Percentiles rank a stretch among this genome's conserved stretches.
Evolutionary conservation across 768 basidiomycete genomes (phyloP).

Genomic region (Trichaptum fuscoviolaceum): DNA sequence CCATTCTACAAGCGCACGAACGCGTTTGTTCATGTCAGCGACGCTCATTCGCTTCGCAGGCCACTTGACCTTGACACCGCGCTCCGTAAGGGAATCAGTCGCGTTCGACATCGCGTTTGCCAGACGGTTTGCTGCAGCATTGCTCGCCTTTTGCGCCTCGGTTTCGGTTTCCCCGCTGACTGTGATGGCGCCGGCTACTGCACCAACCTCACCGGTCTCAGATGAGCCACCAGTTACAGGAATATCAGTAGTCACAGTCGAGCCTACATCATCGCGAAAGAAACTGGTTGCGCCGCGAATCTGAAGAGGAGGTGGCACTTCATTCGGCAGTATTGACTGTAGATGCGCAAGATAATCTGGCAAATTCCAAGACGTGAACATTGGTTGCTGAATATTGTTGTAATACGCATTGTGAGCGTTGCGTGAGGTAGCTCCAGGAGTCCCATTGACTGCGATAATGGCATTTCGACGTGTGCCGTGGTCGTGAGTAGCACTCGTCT

Average conservation of each 20-base stretch:
- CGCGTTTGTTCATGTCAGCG: slow-evolving; percentile 96
- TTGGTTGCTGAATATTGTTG: slow-evolving; percentile 73
- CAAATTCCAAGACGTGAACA: slow-evolving; percentile 83
- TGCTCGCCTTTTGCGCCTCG: slow-evolving; percentile 6
- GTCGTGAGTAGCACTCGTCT: slow-evolving; percentile 34
- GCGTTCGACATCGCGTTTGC: slow-evolving; percentile 7
- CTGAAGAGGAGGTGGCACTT: slow-evolving; percentile 67
- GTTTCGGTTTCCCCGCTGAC: not conserved
- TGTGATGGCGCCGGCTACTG: not conserved
- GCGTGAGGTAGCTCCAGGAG: slow-evolving; percentile 29
- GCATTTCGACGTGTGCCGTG: slow-evolving; percentile 47
- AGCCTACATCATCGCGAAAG: slow-evolving; percentile 9
- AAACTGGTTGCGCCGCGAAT: slow-evolving; percentile 39
- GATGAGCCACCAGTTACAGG: slow-evolving; percentile 24
- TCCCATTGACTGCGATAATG: slow-evolving; percentile 28
- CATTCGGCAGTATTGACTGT: slow-evolving; percentile 74
- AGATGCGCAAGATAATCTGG: slow-evolving; percentile 92
- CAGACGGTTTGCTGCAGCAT: not conserved
- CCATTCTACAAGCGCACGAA: slow-evolving; percentile 86
- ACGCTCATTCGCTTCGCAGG: slow-evolving; percentile 92
- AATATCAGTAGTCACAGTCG: slow-evolving; percentile 38
- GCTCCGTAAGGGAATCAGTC: slow-evolving; percentile 53
- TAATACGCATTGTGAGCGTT: slow-evolving; percentile 45
- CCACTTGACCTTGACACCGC: slow-evolving; percentile 88
- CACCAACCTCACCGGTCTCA: not conserved